Evolutionary conservation across 1,284 basidiomycete species (phyloP).

Genomic region (Austropuccinia psidii): DNA sequence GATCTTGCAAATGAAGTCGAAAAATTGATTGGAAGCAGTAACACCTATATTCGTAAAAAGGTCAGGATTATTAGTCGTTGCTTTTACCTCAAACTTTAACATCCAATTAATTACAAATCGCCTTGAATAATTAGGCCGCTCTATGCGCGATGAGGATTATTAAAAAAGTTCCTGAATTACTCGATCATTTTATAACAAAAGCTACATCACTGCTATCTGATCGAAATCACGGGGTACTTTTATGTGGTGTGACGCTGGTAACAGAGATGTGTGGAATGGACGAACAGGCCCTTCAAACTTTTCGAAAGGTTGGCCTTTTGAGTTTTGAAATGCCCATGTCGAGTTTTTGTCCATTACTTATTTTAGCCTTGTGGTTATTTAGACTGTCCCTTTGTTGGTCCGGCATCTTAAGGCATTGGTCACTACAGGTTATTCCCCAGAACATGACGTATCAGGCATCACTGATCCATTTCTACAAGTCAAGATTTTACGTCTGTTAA

Average conservation of each 20-base stretch:
- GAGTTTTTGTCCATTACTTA: not conserved
- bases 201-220: constrained; percentile 86
- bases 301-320: constrained; percentile 62
- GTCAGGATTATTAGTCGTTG: constrained; percentile 51
- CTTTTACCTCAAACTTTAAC: not conserved
- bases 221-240: constrained; percentile 91
- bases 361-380: constrained; percentile 19
- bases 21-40: constrained; percentile 91
- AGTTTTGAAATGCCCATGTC: constrained; percentile 12
- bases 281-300: constrained; percentile 66
- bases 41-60: constrained; percentile 99
- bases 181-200: constrained; percentile 83
- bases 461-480: constrained; percentile 98
- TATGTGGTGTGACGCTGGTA: constrained; percentile 87
- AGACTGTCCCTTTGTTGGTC: constrained; percentile 89
- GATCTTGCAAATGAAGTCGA: constrained; percentile 96
- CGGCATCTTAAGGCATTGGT: constrained; percentile 91
- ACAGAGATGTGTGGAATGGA: constrained; percentile 88
- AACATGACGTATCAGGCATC: constrained; percentile 98
- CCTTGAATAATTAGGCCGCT: constrained; percentile 60
- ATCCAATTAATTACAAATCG: not conserved
- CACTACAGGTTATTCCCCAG: constrained; percentile 94
- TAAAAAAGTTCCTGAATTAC: constrained; percentile 91
- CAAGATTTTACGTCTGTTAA: constrained; percentile 87
- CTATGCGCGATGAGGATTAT: constrained; percentile 94